Evolutionary conservation across 2,329 filamentous ascomycete genomes (phyloP).

Genomic region (Alternaria conjuncta): DNA sequence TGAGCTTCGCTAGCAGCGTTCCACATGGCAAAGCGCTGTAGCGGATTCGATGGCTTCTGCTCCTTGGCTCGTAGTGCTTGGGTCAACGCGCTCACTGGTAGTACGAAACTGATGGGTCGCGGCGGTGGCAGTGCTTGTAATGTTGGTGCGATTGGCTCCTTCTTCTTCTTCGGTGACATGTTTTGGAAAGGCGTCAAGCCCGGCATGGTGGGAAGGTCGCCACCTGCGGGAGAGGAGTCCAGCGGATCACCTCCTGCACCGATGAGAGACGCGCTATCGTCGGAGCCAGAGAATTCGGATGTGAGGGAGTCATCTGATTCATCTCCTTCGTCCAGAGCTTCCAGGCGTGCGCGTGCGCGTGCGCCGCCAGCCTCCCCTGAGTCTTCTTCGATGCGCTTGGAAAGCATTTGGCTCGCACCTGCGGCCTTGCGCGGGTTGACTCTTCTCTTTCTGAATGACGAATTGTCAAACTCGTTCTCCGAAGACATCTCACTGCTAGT

Average conservation of each 20-base stretch:
- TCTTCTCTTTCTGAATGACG: constrained; percentile 68
- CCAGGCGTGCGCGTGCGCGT: constrained; percentile 40
- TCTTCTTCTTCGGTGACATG: constrained; percentile 68
- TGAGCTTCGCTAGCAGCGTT: constrained; percentile 77
- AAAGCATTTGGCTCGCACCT: constrained; percentile 59
- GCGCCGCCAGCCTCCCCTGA: constrained; percentile 39
- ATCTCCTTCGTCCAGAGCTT: constrained; percentile 50
- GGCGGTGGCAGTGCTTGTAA: constrained; percentile 74
- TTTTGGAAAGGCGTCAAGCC: constrained; percentile 50
- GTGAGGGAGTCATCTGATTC: constrained; percentile 50
- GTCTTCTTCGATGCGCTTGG: constrained; percentile 61
- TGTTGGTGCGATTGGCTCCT: constrained; percentile 55
- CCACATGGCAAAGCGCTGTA: constrained; percentile 77
- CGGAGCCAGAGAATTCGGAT: constrained; percentile 50
- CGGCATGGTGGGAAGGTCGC: constrained; percentile 52
- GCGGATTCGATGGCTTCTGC: constrained; percentile 71
- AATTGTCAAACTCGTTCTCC: constrained; percentile 77
- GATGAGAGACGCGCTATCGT: constrained; percentile 73
- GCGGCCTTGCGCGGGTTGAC: constrained; percentile 67
- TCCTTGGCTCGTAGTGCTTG: constrained; percentile 76
- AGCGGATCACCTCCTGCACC: constrained; percentile 67
- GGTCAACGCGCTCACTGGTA: constrained; percentile 74
- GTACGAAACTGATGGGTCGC: constrained; percentile 72
- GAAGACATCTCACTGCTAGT: constrained; percentile 85
- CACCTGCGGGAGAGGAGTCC: constrained; percentile 58